These are phyloP conservation scores for Arthrobotrys musiformis DNA, from an alignment of 2,329 filamentous ascomycete genomes.

Conservation along the genomic window DNA sequence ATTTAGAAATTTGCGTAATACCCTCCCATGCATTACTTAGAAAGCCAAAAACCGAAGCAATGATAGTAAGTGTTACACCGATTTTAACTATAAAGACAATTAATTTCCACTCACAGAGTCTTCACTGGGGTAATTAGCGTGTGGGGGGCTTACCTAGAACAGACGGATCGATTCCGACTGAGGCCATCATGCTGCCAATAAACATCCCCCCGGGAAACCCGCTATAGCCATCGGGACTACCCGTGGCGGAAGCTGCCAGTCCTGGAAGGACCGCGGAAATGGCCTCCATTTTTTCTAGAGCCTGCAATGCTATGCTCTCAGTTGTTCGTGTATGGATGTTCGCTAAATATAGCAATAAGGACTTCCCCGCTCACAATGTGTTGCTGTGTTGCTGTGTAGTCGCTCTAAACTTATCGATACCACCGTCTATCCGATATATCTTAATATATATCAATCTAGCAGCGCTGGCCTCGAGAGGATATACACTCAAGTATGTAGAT, in stretches of 20 bases:
- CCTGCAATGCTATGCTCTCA: too few relatives aligned
- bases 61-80: constrained; percentile 48
- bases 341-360: not conserved
- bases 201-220: constrained; percentile 44
- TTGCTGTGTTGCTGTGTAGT: not conserved
- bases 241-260: constrained; percentile 40
- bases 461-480: too few relatives aligned
- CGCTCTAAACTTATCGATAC: not conserved
- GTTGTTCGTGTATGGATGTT: not conserved
- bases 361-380: constrained; percentile 7
- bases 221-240: constrained; percentile 3
- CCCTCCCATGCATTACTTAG: constrained; percentile 54
- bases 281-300: constrained; percentile 40
- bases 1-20: constrained; percentile 41
- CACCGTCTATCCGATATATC: not conserved
- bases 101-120: not conserved
- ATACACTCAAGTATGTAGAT: not conserved
- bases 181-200: constrained; percentile 36
- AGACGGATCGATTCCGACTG: constrained; percentile 36
- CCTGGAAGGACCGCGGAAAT: constrained; percentile 49
- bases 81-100: constrained; percentile 35
- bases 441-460: too few relatives aligned
- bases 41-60: constrained; percentile 49
- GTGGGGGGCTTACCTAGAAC: constrained; percentile 22
- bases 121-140: not conserved